Conservation (phyloP, 306 rosid species). For the Corylus heterophylla region DNA sequence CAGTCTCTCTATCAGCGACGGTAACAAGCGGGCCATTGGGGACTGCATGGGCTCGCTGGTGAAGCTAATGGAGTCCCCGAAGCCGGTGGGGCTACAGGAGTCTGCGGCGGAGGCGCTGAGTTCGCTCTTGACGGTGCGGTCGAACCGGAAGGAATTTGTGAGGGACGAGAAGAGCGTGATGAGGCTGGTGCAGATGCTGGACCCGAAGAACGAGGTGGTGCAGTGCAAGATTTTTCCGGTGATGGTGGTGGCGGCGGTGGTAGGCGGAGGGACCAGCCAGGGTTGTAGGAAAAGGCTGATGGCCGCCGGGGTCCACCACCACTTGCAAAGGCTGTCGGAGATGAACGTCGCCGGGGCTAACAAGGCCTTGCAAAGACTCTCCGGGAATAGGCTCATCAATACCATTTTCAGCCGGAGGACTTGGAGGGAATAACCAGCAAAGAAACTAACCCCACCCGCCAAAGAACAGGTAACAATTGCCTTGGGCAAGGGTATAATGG, state of each 20-base stretch:
- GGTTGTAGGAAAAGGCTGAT: slow-evolving; percentile 46
- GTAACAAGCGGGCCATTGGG: slow-evolving; percentile 56
- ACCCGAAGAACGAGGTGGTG: slow-evolving; percentile 40
- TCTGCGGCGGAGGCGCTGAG: slow-evolving; percentile 45
- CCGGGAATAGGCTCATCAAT: slow-evolving; percentile 48
- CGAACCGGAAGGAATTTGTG: slow-evolving; percentile 52
- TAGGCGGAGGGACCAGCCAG: slow-evolving; percentile 44
- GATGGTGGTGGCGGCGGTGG: slow-evolving; percentile 34
- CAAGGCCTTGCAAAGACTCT: slow-evolving; percentile 50
- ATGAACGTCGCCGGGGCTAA: slow-evolving; percentile 53
- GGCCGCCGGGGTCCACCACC: slow-evolving; percentile 46
- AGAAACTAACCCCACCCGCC: slow-evolving; percentile 45
- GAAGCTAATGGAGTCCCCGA: slow-evolving; percentile 60
- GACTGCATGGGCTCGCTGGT: slow-evolving; percentile 51
- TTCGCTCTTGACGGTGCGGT: slow-evolving; percentile 46
- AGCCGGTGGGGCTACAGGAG: slow-evolving; percentile 54
- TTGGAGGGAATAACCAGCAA: slow-evolving; percentile 49
- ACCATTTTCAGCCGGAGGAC: slow-evolving; percentile 47
- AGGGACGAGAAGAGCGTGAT: slow-evolving; percentile 58
- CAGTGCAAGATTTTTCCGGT: slow-evolving; percentile 30
- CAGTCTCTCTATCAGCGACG: slow-evolving; percentile 41
- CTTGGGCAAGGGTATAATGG: slow-evolving; percentile 16
- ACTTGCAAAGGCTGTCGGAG: slow-evolving; percentile 44
- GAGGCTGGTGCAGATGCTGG: slow-evolving; percentile 54
- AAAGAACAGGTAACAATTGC: slow-evolving; percentile 29